Evolutionary conservation across 768 basidiomycete species (phyloP), one percentile per base, ranked within the genome.

Genomic region (Lentinula sp.): DNA sequence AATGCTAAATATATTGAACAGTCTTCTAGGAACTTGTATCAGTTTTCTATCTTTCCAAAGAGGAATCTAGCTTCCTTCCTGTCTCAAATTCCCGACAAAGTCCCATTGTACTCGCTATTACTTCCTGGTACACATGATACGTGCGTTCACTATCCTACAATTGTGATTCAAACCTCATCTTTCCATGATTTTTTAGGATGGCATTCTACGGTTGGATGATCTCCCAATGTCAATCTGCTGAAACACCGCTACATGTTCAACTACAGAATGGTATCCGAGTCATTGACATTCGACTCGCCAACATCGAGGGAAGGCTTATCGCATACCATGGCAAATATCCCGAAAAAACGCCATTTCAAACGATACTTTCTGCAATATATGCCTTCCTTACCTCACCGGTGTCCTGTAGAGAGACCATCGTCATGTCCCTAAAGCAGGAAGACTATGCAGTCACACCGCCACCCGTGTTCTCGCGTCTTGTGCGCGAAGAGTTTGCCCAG

Each of bases 371-470:
- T 4, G 78, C 79, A 16, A 69, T 95, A 8, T 77, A 86, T 65
- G 64, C 72, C 3, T 96, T 91, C 72, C 82, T 95, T 42, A 79
- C 80, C 7, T 77, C 81, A 0, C 78, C 84, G 0, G 65, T 66
- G 3, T 82, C 89, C 1, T 76, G 74, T 8, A 78, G 76, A 32
- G 95, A 96, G 71, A 89, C 89, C 0, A 70, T 97, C 39, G 82
- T 97, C 32, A 85, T 95, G 76, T 94, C 88, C 15, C 82, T 98
- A 69, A 95, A 96, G 71, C 90, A 95, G 69, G 95, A 98, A 70
- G 88, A 92, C 65, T 84, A 77, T 60, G 69, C 77, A 5, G 71
- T 66, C 18, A 78, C 80, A 0, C 75, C 82, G 3, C 69, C 76
- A 0, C 65, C 71, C 1, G 60, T 74, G 5, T 94, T 95, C 71